These are phyloP conservation scores for Oryza glaberrima DNA, from an alignment of 176 grass and related monocot species.

Conservation along the genomic window DNA sequence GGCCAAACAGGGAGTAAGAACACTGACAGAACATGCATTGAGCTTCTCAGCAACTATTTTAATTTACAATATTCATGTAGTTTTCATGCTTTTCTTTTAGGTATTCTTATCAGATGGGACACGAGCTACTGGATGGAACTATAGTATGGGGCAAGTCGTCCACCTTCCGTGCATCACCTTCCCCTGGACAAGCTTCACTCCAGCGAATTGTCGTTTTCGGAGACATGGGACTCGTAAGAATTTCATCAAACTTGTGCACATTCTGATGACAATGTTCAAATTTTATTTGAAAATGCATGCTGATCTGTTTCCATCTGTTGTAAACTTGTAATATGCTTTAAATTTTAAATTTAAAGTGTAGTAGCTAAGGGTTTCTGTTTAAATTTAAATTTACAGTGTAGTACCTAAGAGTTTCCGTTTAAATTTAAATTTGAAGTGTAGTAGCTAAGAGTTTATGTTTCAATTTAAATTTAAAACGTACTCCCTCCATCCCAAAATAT, in stretches of 20 bases:
- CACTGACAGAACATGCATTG: neutral
- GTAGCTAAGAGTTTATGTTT: too few species aligned
- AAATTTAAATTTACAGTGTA: neutral
- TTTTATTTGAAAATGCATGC: neutral
- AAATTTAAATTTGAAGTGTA: neutral
- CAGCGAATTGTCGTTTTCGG: conserved; percentile 78
- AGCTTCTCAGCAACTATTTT: neutral
- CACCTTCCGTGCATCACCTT: conserved; percentile 71
- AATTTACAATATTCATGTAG: neutral
- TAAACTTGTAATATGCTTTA: too few species aligned
- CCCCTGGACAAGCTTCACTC: conserved; percentile 73
- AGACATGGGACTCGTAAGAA: conserved; percentile 68
- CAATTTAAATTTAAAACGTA: too few species aligned
- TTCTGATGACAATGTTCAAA: neutral
- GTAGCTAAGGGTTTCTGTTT: neutral
- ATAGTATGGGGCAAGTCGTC: conserved; percentile 61
- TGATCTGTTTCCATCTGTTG: too few species aligned
- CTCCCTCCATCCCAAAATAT: too few species aligned
- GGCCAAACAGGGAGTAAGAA: conserved; percentile 79
- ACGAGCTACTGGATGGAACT: conserved; percentile 60
- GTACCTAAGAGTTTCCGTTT: too few species aligned
- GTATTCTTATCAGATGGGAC: conserved; percentile 70
- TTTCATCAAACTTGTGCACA: neutral
- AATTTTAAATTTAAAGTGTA: neutral
- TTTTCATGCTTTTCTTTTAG: conserved; percentile 20